A percentile compares a stretch with the other conserved stretches of the same genome.
Conservation (phyloP, 2,329 filamentous ascomycete species). For the Akanthomyces muscarius region DNA sequence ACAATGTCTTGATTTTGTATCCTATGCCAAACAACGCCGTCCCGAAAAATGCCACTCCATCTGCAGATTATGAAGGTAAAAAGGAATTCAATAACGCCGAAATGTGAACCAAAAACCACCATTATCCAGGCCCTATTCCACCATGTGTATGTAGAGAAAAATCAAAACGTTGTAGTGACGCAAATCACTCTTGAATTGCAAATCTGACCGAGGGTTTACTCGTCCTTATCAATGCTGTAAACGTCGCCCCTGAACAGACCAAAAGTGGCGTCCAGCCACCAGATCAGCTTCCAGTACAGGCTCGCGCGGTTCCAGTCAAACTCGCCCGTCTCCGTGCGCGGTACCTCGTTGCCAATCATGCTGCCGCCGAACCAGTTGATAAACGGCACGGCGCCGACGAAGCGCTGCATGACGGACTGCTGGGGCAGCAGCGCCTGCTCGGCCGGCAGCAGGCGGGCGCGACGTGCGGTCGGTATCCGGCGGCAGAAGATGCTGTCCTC, state of each 20-base stretch:
- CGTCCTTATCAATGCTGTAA: slow-evolving; percentile 54
- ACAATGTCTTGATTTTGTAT: not conserved
- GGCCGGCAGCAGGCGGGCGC: slow-evolving; percentile 61
- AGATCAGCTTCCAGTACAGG: slow-evolving; percentile 65
- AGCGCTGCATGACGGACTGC: slow-evolving; percentile 58
- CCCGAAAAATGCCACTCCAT: not conserved
- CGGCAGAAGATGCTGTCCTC: slow-evolving; percentile 50
- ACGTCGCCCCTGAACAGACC: slow-evolving; percentile 57
- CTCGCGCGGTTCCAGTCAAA: slow-evolving; percentile 72
- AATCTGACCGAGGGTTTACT: slow-evolving; percentile 32
- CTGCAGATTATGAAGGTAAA: not conserved
- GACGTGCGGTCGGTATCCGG: slow-evolving; percentile 63
- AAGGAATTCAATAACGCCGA: not conserved
- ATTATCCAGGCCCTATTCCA: not conserved
- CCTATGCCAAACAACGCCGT: not conserved
- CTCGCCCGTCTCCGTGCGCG: slow-evolving; percentile 65
- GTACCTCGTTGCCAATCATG: slow-evolving; percentile 73
- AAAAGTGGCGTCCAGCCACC: slow-evolving; percentile 57
- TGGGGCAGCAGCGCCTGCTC: slow-evolving; percentile 69
- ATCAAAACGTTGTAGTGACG: not conserved
- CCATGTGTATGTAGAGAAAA: slow-evolving; percentile 1
- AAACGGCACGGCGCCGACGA: slow-evolving; percentile 63
- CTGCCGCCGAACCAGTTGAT: slow-evolving; percentile 67
- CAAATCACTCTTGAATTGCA: not conserved
- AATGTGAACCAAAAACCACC: not conserved